Conservation (phyloP, 805 yeast species). For the Yarrowia osloensis region DNA sequence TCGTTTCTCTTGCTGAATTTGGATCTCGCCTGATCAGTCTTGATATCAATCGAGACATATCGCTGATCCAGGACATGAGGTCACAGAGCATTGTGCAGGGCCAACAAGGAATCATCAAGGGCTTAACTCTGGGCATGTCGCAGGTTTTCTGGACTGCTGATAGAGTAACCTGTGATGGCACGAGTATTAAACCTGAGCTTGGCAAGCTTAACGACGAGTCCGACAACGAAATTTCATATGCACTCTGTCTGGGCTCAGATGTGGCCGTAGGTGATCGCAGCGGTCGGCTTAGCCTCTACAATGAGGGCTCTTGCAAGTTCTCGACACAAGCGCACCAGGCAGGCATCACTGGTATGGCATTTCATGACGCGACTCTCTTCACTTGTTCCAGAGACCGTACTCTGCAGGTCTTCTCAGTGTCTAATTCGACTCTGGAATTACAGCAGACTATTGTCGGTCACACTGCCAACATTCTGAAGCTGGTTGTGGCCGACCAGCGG, state of each 20-base stretch:
- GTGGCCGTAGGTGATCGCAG: background rate
- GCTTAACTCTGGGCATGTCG: background rate
- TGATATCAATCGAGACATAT: background rate
- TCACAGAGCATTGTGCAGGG: slow-evolving; percentile 8
- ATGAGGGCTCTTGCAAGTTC: background rate
- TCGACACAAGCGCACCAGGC: slow-evolving; percentile 11
- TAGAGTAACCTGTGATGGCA: background rate
- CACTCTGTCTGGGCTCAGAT: background rate
- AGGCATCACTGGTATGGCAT: slow-evolving; percentile 14
- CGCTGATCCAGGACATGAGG: background rate
- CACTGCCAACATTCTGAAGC: slow-evolving; percentile 53
- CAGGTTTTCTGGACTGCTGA: slow-evolving; percentile 17
- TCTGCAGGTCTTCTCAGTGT: slow-evolving; percentile 53
- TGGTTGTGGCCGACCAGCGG: slow-evolving; percentile 42
- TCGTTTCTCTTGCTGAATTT: background rate
- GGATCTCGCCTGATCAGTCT: background rate
- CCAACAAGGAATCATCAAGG: slow-evolving; percentile 10
- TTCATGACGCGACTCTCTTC: slow-evolving; percentile 31
- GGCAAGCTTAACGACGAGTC: background rate
- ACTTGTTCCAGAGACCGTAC: slow-evolving; percentile 59
- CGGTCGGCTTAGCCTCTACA: background rate
- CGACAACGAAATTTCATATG: slow-evolving; percentile 7
- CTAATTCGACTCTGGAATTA: slow-evolving; percentile 50
- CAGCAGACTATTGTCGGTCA: slow-evolving; percentile 62
- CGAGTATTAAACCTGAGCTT: background rate